Percentiles rank a stretch among this genome's conserved stretches.
phyloP scores from a whole-genome alignment of 345 rosid species.

The Schrenkiella parvula region DNA sequence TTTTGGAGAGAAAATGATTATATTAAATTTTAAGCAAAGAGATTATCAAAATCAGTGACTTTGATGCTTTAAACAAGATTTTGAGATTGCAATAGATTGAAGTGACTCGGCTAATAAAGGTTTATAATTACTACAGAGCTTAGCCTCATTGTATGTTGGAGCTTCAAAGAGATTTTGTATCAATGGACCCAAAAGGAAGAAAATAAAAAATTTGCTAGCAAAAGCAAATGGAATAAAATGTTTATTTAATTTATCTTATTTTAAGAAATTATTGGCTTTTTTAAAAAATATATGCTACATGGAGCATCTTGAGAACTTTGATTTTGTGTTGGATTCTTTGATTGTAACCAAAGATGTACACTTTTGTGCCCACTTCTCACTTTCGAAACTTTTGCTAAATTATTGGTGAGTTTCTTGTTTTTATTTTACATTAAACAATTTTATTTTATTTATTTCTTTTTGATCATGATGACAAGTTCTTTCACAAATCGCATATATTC shows the following conservation, averaged over 20 bases:
- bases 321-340: conserved; percentile 37
- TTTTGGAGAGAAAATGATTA: not conserved
- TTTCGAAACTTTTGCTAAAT: conserved; percentile 29
- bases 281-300: conserved; percentile 27
- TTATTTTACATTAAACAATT: not conserved
- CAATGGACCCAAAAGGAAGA: conserved; percentile 29
- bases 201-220: not conserved
- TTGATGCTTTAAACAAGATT: conserved; percentile 9
- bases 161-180: conserved; percentile 22
- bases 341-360: conserved; percentile 32
- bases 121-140: not conserved
- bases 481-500: conserved; percentile 26
- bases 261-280: conserved; percentile 26
- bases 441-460: not conserved
- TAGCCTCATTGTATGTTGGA: conserved; percentile 37
- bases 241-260: not conserved
- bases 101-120: conserved; percentile 15
- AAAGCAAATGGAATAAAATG: conserved; percentile 26
- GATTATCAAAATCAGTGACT: conserved; percentile 10
- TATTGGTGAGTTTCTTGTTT: conserved; percentile 18
- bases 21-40: not conserved
- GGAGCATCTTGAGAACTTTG: conserved; percentile 33
- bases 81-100: conserved; percentile 18
- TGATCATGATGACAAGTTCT: conserved; percentile 28
- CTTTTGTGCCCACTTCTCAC: conserved; percentile 39